A percentile compares a stretch with the other conserved stretches of the same genome.
These are phyloP conservation scores for Metarhizium brunneum DNA, from an alignment of 2,329 filamentous ascomycete genomes.

Conservation along the genomic window DNA sequence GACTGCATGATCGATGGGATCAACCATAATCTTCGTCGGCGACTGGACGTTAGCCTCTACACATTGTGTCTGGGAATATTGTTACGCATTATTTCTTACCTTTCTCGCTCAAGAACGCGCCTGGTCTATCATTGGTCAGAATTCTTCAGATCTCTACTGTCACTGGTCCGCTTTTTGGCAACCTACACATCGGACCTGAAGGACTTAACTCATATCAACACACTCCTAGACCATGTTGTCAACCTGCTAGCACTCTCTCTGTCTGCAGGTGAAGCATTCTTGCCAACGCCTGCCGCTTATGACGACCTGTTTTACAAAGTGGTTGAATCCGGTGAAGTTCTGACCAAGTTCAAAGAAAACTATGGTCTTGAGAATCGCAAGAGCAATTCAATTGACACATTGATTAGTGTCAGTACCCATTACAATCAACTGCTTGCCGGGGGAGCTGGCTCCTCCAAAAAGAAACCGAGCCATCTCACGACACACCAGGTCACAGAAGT, in stretches of 20 bases:
- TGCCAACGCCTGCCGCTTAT: slow-evolving; percentile 79
- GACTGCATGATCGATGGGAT: slow-evolving; percentile 86
- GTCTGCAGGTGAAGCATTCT: slow-evolving; percentile 79
- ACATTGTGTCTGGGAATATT: slow-evolving; percentile 73
- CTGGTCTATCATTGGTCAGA: slow-evolving; percentile 91
- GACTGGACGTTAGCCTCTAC: slow-evolving; percentile 79
- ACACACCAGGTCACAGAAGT: slow-evolving; percentile 78
- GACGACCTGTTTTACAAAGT: slow-evolving; percentile 98
- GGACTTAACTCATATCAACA: slow-evolving; percentile 56
- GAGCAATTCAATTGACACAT: slow-evolving; percentile 69
- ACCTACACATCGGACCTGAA: slow-evolving; percentile 76
- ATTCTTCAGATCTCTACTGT: slow-evolving; percentile 80
- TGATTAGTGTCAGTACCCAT: slow-evolving; percentile 74
- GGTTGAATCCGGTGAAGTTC: slow-evolving; percentile 78
- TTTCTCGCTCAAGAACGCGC: slow-evolving; percentile 73
- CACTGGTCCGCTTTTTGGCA: slow-evolving; percentile 81
- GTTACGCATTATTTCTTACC: slow-evolving; percentile 71
- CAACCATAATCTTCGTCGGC: slow-evolving; percentile 83
- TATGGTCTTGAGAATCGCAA: slow-evolving; percentile 53
- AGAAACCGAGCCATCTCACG: slow-evolving; percentile 60
- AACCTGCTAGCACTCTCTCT: slow-evolving; percentile 78
- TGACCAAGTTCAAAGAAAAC: slow-evolving; percentile 71
- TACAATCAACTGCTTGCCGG: slow-evolving; percentile 75
- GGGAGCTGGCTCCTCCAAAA: slow-evolving; percentile 28
- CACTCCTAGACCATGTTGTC: slow-evolving; percentile 67